Evolutionary conservation across 169 alveolate species (phyloP).

Genomic region (Plasmodium blacklocki): DNA sequence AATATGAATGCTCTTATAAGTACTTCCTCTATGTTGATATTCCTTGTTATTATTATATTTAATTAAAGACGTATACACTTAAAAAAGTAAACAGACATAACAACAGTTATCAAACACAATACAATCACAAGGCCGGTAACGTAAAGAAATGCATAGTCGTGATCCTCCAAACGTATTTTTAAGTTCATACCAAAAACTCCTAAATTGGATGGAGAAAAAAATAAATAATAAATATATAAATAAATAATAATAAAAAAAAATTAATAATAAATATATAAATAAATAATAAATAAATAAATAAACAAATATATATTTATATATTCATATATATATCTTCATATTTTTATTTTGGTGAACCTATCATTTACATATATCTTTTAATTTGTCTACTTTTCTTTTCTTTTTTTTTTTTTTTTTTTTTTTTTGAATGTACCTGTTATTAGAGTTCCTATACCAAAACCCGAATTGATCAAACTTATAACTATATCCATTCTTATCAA

Average conservation of each 20-base stretch:
- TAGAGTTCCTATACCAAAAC: constrained; percentile 87
- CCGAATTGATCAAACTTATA: constrained; percentile 85
- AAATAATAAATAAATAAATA: too few species aligned
- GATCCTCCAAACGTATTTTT: constrained; percentile 79
- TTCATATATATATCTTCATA: background rate
- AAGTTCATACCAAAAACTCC: constrained; percentile 89
- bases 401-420: background rate
- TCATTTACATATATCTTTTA: background rate
- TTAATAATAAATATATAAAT: too few species aligned
- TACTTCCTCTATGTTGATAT: too few species aligned
- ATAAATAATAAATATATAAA: constrained; percentile 2
- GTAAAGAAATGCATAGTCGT: constrained; percentile 80
- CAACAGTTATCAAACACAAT: constrained; percentile 73
- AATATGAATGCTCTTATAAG: too few species aligned
- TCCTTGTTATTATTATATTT: background rate
- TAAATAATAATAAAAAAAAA: background rate
- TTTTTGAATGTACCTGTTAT: constrained; percentile 79
- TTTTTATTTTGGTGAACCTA: background rate
- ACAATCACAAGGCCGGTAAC: constrained; percentile 75
- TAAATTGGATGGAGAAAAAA: constrained; percentile 16
- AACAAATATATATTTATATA: background rate
- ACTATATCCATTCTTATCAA: constrained; percentile 86
- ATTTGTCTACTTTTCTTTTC: background rate
- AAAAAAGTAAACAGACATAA: constrained; percentile 76
- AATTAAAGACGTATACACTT: constrained; percentile 81